These are phyloP conservation scores for Cucurbitaria berberidis DNA, from an alignment of 2,329 filamentous ascomycete species.

Conservation along the genomic window DNA sequence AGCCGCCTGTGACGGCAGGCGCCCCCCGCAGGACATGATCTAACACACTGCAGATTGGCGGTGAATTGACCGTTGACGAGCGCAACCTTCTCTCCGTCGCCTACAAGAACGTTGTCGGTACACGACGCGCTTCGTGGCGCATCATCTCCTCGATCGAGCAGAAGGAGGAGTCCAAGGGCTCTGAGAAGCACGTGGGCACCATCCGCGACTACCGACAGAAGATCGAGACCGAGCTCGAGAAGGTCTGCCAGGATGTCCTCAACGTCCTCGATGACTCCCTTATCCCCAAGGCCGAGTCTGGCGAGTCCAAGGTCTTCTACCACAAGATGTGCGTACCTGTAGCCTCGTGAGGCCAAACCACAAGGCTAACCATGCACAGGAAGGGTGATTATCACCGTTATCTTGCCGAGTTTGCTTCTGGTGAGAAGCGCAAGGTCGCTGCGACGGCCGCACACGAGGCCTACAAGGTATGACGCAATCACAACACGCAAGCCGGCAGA, in stretches of 20 bases:
- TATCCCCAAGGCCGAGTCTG: conserved; percentile 93
- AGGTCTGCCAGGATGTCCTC: conserved; percentile 97
- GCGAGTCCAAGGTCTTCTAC: conserved; percentile 99
- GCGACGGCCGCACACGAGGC: conserved; percentile 89
- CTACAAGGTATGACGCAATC: conserved; percentile 79
- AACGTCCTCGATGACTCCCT: conserved; percentile 91
- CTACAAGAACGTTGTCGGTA: conserved; percentile 99
- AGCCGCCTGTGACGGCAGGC: conserved; percentile 23
- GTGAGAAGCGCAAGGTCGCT: conserved; percentile 89
- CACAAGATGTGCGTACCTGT: conserved; percentile 88
- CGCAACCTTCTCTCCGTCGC: conserved; percentile 95
- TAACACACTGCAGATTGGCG: conserved; percentile 61
- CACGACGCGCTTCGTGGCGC: conserved; percentile 97
- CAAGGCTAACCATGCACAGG: conserved; percentile 59
- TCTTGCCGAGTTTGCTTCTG: conserved; percentile 89
- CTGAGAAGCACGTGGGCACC: conserved; percentile 89
- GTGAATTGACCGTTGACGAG: conserved; percentile 72
- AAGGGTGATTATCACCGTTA: conserved; percentile 98
- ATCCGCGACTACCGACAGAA: conserved; percentile 98
- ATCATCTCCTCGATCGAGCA: conserved; percentile 99
- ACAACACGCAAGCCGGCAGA: conserved; percentile 9
- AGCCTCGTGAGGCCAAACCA: conserved; percentile 6
- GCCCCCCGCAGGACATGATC: conserved; percentile 11
- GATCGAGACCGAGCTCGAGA: conserved; percentile 96
- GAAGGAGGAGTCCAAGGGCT: conserved; percentile 99